Conservation (phyloP, 192 early-diverging fungal species). For the Obelidium mucronatum region DNA sequence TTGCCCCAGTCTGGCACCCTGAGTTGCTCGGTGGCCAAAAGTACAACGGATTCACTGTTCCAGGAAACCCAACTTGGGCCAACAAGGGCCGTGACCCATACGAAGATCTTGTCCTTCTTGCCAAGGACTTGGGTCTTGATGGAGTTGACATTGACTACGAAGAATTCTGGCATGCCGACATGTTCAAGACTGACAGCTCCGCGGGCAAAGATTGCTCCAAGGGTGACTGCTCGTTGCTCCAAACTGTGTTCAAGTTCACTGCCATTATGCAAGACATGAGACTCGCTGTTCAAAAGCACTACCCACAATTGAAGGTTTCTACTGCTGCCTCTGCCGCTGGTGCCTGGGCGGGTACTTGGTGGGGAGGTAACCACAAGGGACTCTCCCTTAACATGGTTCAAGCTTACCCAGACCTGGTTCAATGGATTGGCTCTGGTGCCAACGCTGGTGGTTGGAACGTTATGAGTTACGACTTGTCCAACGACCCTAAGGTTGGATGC, state of each 20-base stretch:
- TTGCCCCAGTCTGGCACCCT: constrained; percentile 24
- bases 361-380: constrained; percentile 28
- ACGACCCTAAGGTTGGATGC: background rate
- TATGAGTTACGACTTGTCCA: constrained; percentile 29
- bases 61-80: constrained; percentile 2
- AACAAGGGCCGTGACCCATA: constrained; percentile 20
- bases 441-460: constrained; percentile 31
- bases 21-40: constrained; percentile 1
- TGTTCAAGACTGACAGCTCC: constrained; percentile 15
- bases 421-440: constrained; percentile 8
- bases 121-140: constrained; percentile 25
- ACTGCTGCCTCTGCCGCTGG: constrained; percentile 30
- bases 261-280: constrained; percentile 72
- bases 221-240: constrained; percentile 13
- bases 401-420: constrained; percentile 20
- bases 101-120: constrained; percentile 13
- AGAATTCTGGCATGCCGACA: constrained; percentile 33
- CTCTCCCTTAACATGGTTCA: constrained; percentile 11
- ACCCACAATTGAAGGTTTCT: constrained; percentile 27
- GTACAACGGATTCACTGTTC: constrained; percentile 2
- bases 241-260: constrained; percentile 35
- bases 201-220: constrained; percentile 4
- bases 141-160: constrained; percentile 33
- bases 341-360: constrained; percentile 25
- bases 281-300: constrained; percentile 68